phyloP scores from a whole-genome alignment of 202 grass and related monocot species.

The Carex arenaria region DNA sequence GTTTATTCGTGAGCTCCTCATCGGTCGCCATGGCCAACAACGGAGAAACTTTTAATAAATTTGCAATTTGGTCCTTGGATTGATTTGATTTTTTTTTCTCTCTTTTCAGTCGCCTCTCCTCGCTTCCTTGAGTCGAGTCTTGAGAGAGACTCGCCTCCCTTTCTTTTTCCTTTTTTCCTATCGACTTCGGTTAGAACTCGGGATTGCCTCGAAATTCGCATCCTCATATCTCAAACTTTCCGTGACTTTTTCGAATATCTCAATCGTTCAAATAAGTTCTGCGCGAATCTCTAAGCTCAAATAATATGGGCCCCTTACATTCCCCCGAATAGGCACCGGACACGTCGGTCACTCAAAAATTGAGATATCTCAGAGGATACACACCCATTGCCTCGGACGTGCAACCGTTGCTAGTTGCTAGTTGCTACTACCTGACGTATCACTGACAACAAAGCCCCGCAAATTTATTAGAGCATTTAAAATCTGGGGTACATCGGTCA shows the following conservation, averaged over 20 bases:
- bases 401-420: neutral
- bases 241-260: too few species aligned
- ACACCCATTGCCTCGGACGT: neutral
- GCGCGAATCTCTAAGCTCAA: too few species aligned
- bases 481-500: neutral
- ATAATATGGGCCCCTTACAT: too few species aligned
- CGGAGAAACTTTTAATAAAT: neutral
- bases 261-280: too few species aligned
- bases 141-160: neutral
- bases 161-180: neutral
- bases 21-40: slow-evolving; percentile 68
- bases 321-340: too few species aligned
- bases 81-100: neutral
- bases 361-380: too few species aligned
- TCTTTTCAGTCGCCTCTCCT: neutral
- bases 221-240: too few species aligned
- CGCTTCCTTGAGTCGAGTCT: neutral
- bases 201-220: neutral
- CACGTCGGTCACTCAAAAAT: too few species aligned
- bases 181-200: neutral
- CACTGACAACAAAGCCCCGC: neutral
- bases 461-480: neutral
- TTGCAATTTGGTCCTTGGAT: slow-evolving; percentile 17
- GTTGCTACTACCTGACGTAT: neutral
- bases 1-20: slow-evolving; percentile 71